Evolutionary conservation across 148 eudicot species (phyloP).

Genomic region (Fagopyrum tataricum): DNA sequence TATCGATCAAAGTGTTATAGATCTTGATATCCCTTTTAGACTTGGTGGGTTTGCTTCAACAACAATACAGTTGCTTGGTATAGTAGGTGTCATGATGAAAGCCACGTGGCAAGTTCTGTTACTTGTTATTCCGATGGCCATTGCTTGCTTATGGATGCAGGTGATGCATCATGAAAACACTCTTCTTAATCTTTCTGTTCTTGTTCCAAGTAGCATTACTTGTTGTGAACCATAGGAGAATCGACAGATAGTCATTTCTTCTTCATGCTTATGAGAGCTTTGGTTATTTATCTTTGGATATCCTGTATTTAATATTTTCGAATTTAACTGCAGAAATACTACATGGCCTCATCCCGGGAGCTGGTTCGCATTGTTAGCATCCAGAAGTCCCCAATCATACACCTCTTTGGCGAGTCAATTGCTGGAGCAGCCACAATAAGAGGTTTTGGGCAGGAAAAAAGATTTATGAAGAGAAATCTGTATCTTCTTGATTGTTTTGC

Average conservation of each 20-base stretch:
- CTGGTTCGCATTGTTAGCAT: slow-evolving; percentile 90
- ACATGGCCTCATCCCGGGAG: slow-evolving; percentile 95
- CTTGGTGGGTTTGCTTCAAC: slow-evolving; percentile 93
- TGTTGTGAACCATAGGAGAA: neutral
- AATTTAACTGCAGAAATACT: slow-evolving; percentile 63
- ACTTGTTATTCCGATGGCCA: slow-evolving; percentile 86
- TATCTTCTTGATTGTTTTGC: slow-evolving; percentile 92
- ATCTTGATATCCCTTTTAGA: slow-evolving; percentile 93
- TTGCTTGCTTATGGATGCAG: slow-evolving; percentile 98
- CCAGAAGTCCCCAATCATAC: slow-evolving; percentile 84
- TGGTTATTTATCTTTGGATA: neutral
- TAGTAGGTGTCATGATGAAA: slow-evolving; percentile 83
- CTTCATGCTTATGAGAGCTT: neutral
- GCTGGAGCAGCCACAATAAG: slow-evolving; percentile 98
- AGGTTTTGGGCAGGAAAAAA: slow-evolving; percentile 91
- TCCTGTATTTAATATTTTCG: neutral
- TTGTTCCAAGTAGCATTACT: neutral
- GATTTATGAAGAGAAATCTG: slow-evolving; percentile 88
- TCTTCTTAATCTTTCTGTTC: neutral
- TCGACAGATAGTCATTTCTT: neutral
- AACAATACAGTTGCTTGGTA: slow-evolving; percentile 85
- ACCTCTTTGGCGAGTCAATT: slow-evolving; percentile 90
- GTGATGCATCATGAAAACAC: slow-evolving; percentile 28
- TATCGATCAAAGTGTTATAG: slow-evolving; percentile 92
- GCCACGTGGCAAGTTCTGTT: slow-evolving; percentile 97